Evolutionary conservation across 305 asterid species (phyloP), one percentile per base, ranked within the genome.

Genomic region (Andrographis paniculata): DNA sequence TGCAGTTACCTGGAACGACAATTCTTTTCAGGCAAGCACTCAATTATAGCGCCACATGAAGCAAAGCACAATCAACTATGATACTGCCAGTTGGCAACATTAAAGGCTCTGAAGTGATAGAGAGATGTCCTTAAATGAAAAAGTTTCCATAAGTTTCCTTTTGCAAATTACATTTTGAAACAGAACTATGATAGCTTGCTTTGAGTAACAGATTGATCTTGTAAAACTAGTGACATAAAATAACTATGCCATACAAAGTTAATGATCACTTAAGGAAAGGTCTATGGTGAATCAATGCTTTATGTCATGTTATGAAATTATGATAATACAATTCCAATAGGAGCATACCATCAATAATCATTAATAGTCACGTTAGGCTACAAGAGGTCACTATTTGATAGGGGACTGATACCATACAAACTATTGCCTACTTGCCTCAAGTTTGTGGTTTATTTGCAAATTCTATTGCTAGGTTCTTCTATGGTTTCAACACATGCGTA

Each of bases 1-100:
- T n/a, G n/a, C n/a, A n/a, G n/a, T n/a, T n/a, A n/a, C n/a, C n/a
- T n/a, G n/a, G n/a, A n/a, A n/a, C n/a, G n/a, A n/a, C n/a, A n/a
- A n/a, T n/a, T n/a, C 1, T 40, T 33, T 57, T 30, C 45, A 50
- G 60, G 52, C 52, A 21, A 48, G 23, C 19, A 24, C 53, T 22
- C 48, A 48, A 40, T 17, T 42, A 60, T 3, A 9, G 39, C 20
- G 14, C 21, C 23, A 53, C 35, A 43, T 22, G 9, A 14, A 38
- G 42, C 41, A 48, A 44, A 42, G 28, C 8, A 22, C 30, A 6
- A 20, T 42, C 52, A 22, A 50, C 43, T 54, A 46, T 36, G 37
- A 23, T 23, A 62, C 12, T 15, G 10, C 55, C 19, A 38, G 50
- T 20, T 19, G 13, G 48, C 43, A 43, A 52, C 37, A 48, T 23